These are phyloP conservation scores for Stagonosporopsis vannaccii DNA, from an alignment of 2,329 filamentous ascomycete genomes.

Conservation along the genomic window DNA sequence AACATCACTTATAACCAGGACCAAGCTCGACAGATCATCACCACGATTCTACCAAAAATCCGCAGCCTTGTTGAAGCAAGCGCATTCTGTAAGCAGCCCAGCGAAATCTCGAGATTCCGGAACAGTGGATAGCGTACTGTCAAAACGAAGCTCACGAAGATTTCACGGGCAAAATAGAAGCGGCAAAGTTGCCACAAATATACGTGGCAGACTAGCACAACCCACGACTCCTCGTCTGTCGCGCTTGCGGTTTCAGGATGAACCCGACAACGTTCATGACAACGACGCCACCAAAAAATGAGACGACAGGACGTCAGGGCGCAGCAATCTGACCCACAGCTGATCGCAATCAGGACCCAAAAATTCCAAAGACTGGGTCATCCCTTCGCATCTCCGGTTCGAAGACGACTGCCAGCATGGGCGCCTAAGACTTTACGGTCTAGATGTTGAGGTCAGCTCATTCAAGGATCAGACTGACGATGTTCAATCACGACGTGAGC, in stretches of 20 bases:
- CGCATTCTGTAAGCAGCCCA: not conserved
- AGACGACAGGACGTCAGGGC: not conserved
- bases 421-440: not conserved
- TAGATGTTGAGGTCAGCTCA: not conserved
- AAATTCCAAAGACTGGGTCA: not conserved
- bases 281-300: not conserved
- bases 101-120: not conserved
- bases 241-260: constrained; percentile 14
- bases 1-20: not conserved
- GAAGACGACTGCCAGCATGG: not conserved
- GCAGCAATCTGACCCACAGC: not conserved
- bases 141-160: not conserved
- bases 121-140: not conserved
- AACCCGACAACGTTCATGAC: constrained; percentile 6
- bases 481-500: constrained; percentile 1
- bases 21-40: too few relatives aligned
- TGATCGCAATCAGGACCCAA: not conserved
- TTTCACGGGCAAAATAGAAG: not conserved
- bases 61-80: not conserved
- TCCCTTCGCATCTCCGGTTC: not conserved
- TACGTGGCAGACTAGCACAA: not conserved
- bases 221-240: constrained; percentile 5
- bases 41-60: not conserved
- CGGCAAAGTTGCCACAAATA: constrained; percentile 8
- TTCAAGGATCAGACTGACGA: not conserved